phyloP scores from a whole-genome alignment of 2,329 filamentous ascomycete species.

The Aureobasidium sp. region DNA sequence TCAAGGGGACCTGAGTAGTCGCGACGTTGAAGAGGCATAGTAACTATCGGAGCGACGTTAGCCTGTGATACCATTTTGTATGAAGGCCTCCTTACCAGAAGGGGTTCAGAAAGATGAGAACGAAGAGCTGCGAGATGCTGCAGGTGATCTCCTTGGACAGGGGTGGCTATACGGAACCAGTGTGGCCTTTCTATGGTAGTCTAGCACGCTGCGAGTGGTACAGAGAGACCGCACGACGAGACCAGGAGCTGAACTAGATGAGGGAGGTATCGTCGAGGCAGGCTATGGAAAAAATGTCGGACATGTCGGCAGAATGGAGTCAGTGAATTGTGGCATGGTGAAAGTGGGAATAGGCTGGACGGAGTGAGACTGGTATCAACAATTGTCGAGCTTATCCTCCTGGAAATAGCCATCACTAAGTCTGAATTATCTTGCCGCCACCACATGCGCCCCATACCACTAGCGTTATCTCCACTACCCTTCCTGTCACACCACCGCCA shows the following conservation, averaged over 20 bases:
- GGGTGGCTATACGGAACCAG: too few relatives aligned
- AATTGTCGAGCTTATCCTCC: background rate
- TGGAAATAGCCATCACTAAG: background rate
- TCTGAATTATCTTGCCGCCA: background rate
- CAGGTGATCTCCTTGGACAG: too few relatives aligned
- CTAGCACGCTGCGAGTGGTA: too few relatives aligned
- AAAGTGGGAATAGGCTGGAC: background rate
- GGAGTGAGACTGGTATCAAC: background rate
- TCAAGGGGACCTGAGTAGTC: background rate
- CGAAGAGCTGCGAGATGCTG: too few relatives aligned
- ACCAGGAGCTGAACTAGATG: too few relatives aligned
- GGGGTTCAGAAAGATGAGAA: too few relatives aligned
- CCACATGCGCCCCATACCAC: background rate
- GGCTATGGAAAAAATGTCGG: too few relatives aligned
- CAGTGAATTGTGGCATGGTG: too few relatives aligned
- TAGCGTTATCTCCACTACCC: background rate
- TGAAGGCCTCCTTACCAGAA: background rate
- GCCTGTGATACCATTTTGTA: background rate
- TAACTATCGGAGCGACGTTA: background rate
- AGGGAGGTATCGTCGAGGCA: too few relatives aligned
- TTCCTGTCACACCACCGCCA: background rate
- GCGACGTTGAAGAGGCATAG: background rate
- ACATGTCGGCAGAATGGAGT: too few relatives aligned
- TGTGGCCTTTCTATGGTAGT: too few relatives aligned
- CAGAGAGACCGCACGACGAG: too few relatives aligned